Evolutionary conservation across 768 basidiomycete species (phyloP).

Genomic region (Baorangia bicolor): DNA sequence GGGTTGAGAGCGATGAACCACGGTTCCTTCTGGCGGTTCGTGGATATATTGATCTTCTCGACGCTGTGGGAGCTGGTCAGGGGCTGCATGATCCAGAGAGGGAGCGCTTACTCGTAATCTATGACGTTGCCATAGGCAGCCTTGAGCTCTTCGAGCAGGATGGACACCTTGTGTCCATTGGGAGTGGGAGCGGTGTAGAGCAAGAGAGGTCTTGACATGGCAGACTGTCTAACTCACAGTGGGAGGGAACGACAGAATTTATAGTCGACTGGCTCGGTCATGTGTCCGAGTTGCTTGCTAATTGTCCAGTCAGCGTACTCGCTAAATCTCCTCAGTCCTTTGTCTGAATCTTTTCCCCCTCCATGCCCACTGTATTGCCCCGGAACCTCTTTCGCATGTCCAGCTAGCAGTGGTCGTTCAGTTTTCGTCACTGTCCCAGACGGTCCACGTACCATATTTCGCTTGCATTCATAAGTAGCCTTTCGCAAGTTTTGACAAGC

Average conservation of each 20-base stretch:
- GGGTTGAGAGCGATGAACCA: conserved; percentile 79
- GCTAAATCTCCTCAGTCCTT: background rate
- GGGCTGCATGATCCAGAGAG: background rate
- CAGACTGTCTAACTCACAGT: background rate
- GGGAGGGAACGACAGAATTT: background rate
- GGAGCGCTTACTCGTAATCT: conserved; percentile 48
- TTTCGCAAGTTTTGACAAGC: conserved; percentile 76
- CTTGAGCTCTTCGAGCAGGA: conserved; percentile 64
- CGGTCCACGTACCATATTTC: conserved; percentile 66
- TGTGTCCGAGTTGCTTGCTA: conserved; percentile 21
- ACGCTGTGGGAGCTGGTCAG: conserved; percentile 35
- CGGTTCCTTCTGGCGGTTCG: conserved; percentile 75
- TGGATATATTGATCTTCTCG: conserved; percentile 54
- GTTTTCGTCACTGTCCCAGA: background rate
- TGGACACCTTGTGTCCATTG: conserved; percentile 52
- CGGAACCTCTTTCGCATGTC: conserved; percentile 85
- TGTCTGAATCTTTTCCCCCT: conserved; percentile 26
- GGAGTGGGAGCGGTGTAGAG: conserved; percentile 51
- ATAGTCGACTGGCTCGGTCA: conserved; percentile 12
- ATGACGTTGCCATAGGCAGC: conserved; percentile 43
- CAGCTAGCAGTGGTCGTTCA: conserved; percentile 42
- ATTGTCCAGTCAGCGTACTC: conserved; percentile 10
- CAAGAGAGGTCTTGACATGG: conserved; percentile 27
- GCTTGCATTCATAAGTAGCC: conserved; percentile 88
- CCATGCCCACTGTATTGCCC: conserved; percentile 63